Base-by-base conservation (phyloP, 2,329 filamentous ascomycete genomes). In the Mycogone perniciosa region DNA sequence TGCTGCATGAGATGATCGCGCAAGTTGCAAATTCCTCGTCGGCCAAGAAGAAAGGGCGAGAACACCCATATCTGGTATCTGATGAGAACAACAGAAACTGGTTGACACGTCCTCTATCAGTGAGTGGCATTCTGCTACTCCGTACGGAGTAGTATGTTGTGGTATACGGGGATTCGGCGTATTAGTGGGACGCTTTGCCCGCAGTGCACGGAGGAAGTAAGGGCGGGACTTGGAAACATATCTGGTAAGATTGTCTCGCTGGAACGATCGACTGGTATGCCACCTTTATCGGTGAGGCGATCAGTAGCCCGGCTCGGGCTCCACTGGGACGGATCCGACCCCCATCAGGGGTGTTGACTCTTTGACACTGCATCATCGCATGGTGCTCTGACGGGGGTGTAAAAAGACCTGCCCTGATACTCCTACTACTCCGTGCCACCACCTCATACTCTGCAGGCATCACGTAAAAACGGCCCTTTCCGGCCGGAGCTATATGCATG, bases 401-500 rank as follows among this genome's bases (percentile, higher is more conserved):
- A 52, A 31, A 44, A 44, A 31, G 40, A 4, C 26, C 9, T 44
- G 50, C 40, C 50, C 45, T 44, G 50, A 48, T 48, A 48, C 50
- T 35, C 48, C 48, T 50, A 42, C 48, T 33, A 35, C 50, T 41
- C 8, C 38, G 11, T 41, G 30, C 47, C 37, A 41, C 51, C 38
- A 50, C 50, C 38, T 37, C 42, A 47, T 43, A 50, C 20, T 20
- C 20, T 20, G 20, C 20, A 46, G 41, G n/a, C 31, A 43, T 29
- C 46, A 50, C 45, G 46, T 41, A 44, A 41, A 50, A 46, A 46
- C 51, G 51, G 51, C 46, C 51, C 47, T 53, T 53, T 50, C 51
- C 51, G 46, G 51, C 43, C 50, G 45, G 31, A 44, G 31, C 51
- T 20, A 46, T 53, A 50, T 50, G 51, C 51, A 50, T 45, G 47